Evolutionary conservation across 1,284 basidiomycete genomes (phyloP), one percentile per base, ranked within the genome.

Genomic region (Apiotrichum siamense): DNA sequence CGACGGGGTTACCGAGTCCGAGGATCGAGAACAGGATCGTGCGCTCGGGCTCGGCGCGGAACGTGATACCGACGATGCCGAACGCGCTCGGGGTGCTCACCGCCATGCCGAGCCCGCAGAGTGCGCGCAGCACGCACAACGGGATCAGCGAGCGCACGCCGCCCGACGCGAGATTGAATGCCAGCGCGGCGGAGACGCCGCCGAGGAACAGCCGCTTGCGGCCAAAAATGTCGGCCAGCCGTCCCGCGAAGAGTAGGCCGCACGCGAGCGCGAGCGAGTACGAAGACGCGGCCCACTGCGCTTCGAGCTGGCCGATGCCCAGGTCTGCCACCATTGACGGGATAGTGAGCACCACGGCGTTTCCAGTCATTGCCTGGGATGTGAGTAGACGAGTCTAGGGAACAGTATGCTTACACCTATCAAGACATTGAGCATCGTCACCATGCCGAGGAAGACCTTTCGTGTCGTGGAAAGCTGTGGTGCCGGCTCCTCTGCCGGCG

Each of bases 231-330:
- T 76, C 74, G 3, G 73, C 70, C 47, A 76, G 52, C 7, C 67
- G 65, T 10, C 74, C 74, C 2, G 64, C 52, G n/a, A 74, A 63
- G 25, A 75, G 66, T n/a, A 76, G 58, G 3, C 71, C 62, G 31
- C 71, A 67, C 31, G 68, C 75, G 31, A 65, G 67, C 20, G 72
- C 61, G 9, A 76, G 64, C 4, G 72, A 66, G 53, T 73, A 70
- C 44, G 73, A 64, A 6, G 72, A 68, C 10, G 70, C 53, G 4
- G 71, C 69, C 75, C 75, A 76, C 44, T 69, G 67, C 15, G 72
- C 61, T 37, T 65, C 54, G 17, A 66, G 54, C 11, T 62, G 55
- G 20, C 57, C 50, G 29, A 72, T 54, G 2, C 57, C 59, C 7
- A 74, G 55, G 36, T 69, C 62, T 10, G 42, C 36, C n/a, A 69